Percentiles rank a stretch among this genome's conserved stretches.
These are phyloP conservation scores for Geum urbanum DNA, from an alignment of 306 rosid genomes.

Conservation along the genomic window DNA sequence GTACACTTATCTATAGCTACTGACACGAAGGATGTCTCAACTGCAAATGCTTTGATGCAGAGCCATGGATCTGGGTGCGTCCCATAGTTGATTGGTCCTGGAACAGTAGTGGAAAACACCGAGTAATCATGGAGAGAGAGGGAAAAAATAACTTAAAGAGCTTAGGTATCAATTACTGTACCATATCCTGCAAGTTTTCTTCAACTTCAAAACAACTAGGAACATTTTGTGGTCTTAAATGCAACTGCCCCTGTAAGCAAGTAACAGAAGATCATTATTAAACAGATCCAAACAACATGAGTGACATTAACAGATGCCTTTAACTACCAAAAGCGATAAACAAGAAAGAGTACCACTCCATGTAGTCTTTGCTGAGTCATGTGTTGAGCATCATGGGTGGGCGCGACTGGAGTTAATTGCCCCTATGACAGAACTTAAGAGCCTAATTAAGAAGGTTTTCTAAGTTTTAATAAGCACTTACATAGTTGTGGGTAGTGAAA, in stretches of 20 bases:
- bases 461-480: neutral
- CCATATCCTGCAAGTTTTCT: conserved; percentile 33
- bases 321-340: neutral
- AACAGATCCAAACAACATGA: neutral
- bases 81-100: conserved; percentile 41
- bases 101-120: conserved; percentile 13
- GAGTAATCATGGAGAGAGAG: neutral
- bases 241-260: conserved; percentile 41
- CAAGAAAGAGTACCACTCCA: conserved; percentile 38
- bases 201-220: conserved; percentile 27
- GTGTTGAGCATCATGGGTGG: conserved; percentile 33
- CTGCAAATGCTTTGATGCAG: conserved; percentile 27
- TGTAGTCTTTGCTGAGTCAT: conserved; percentile 35
- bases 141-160: neutral
- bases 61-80: conserved; percentile 31
- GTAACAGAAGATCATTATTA: neutral
- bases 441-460: too few species aligned
- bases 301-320: neutral
- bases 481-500: neutral
- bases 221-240: conserved; percentile 34
- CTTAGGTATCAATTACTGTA: conserved; percentile 6
- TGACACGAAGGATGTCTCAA: conserved; percentile 25
- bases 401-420: conserved; percentile 38
- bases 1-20: neutral
- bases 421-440: conserved; percentile 29